These are phyloP conservation scores for Inosperma sp. DNA, from an alignment of 768 basidiomycete genomes.

Conservation along the genomic window DNA sequence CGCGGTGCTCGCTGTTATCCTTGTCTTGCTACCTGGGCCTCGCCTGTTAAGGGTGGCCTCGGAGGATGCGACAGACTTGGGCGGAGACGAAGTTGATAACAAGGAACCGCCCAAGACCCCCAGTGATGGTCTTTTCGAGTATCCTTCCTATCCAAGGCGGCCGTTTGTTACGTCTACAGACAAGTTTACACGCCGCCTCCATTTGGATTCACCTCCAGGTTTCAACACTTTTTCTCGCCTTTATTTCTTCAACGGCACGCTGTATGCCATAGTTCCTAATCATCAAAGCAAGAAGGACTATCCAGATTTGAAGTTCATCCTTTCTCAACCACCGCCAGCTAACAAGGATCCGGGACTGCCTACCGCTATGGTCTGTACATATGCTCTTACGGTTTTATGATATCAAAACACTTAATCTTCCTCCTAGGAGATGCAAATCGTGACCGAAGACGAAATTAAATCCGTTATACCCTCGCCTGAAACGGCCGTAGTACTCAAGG, in stretches of 20 bases:
- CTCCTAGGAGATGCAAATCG: constrained; percentile 19
- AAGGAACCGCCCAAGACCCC: no score
- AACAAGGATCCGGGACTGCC: constrained; percentile 19
- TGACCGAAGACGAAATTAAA: constrained; percentile 16
- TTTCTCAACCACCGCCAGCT: constrained; percentile 24
- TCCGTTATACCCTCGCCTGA: constrained; percentile 15
- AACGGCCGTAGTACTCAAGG: constrained; percentile 13
- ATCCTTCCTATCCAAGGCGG: no score
- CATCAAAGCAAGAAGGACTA: constrained; percentile 34
- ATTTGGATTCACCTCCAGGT: no score
- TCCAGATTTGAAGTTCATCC: constrained; percentile 42
- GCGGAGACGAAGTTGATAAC: no score
- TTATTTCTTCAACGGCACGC: constrained; percentile 66
- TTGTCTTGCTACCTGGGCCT: no score
- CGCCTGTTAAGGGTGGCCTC: no score
- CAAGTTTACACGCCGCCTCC: not conserved
- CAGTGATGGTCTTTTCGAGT: no score
- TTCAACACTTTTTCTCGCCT: constrained; percentile 70
- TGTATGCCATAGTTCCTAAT: constrained; percentile 50
- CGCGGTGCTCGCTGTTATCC: no score
- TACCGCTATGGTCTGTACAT: constrained; percentile 24
- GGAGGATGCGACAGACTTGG: no score
- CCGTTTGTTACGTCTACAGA: not conserved
- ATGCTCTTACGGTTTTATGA: not conserved
- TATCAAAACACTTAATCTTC: not conserved